Conservation (phyloP, 768 basidiomycete species). For the Jaapia argillacea region DNA sequence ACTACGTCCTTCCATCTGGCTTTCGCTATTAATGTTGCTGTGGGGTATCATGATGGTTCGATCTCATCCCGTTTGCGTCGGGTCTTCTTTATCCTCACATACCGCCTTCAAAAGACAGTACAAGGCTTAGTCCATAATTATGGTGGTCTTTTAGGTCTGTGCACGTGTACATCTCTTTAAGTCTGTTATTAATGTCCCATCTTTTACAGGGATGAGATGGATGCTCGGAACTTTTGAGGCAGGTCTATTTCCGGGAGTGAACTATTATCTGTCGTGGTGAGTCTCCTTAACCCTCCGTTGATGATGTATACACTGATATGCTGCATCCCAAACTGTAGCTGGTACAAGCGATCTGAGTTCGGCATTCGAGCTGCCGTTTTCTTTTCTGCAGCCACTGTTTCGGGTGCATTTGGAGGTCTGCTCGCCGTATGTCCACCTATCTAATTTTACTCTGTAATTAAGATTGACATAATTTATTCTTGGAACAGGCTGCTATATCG, state of each 20-base stretch:
- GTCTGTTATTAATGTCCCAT: neutral
- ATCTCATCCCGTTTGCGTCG: neutral
- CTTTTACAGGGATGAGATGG: conserved; percentile 56
- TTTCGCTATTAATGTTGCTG: conserved; percentile 60
- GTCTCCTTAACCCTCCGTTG: conserved; percentile 13
- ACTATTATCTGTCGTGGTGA: conserved; percentile 66
- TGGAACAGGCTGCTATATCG: conserved; percentile 53
- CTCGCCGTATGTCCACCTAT: conserved; percentile 40
- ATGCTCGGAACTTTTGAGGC: conserved; percentile 70
- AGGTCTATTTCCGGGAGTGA: conserved; percentile 36
- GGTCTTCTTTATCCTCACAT: neutral
- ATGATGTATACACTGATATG: neutral
- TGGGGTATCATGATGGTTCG: conserved; percentile 73
- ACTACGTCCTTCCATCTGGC: conserved; percentile 68
- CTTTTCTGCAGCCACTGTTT: conserved; percentile 59
- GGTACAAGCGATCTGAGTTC: conserved; percentile 71
- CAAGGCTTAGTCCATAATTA: conserved; percentile 66
- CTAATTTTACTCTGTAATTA: neutral
- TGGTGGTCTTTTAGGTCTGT: conserved; percentile 54
- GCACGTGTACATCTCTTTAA: neutral
- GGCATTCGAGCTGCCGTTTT: conserved; percentile 41
- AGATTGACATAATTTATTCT: neutral
- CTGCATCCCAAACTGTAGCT: conserved; percentile 20
- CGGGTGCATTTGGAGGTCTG: conserved; percentile 75
- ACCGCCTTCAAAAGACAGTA: conserved; percentile 50